Evolutionary conservation across 2,329 filamentous ascomycete species (phyloP), one percentile per base, ranked within the genome.

Genomic region (Botrytis cinerea): DNA sequence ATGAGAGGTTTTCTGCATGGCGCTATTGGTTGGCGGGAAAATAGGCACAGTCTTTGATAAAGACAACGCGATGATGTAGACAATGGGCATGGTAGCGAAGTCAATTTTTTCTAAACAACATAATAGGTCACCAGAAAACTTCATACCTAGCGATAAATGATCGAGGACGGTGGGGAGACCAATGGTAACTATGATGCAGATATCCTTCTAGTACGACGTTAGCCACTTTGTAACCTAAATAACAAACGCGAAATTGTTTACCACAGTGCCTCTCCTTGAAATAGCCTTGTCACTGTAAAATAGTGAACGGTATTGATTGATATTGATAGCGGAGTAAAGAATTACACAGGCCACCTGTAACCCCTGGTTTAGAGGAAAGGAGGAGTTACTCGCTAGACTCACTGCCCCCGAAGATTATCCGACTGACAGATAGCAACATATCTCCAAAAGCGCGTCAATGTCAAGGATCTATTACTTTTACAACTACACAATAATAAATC

Each of bases 401-500:
- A 35, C 25, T 32, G 25, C 9, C 6, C 63, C 70, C 70, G 61
- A 59, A n/a, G 38, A 45, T 72, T 40, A 67, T 43, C 70, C 61
- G 69, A 48, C 69, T 64, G 69, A 51, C 61, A 67, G 63, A 38
- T 72, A 72, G 70, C 70, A 67, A 67, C n/a, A 67, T 57, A 67
- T 46, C 62, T 72, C 62, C 46, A 68, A 46, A 68, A 66, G 40
- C 63, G 61, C 62, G 46, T 72, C 28, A 22, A 40, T 22, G 46
- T 66, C 22, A 38, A 72, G 25, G 64, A 40, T 64, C n/a, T 28
- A 63, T 22, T 35, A 59, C 32, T 28, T 46, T 45, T 22, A 46
- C 70, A 68, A 72, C 38, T 61, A 66, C 59, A 73, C 61, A 59
- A 74, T 28, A 61, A 74, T 25, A 75, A 71, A 86, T 80, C 69